Evolutionary conservation across 106 monocot genomes (phyloP), one percentile per base, ranked within the genome.

Genomic region (Allium cepa): DNA sequence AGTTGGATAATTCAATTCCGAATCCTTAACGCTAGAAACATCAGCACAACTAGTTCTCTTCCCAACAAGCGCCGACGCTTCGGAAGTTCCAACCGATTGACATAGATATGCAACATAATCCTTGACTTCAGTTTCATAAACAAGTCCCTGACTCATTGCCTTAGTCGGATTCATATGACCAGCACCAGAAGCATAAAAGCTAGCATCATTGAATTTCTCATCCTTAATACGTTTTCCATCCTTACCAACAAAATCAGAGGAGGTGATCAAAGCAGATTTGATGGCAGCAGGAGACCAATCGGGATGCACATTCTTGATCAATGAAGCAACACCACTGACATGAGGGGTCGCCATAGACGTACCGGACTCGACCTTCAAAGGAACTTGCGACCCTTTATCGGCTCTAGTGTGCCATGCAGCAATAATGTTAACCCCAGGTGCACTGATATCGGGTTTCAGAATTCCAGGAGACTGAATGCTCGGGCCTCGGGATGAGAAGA

Each of bases 401-500:
- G 58, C 28, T 6, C 5, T 8, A 2, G 10, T 58, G 36, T 18
- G 53, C 79, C 84, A 80, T 3, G 76, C 84, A 1, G 80, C 80
- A 11, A 84, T 60, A 17, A 80, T 62, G 70, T 84, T 80, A 10
- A 80, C 58, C 3, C 77, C 80, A 0, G 80, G 84, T 7, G 73
- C 80, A 11, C 52, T 50, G 28, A 80, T 47, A 53, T 84, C 84
- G 8, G 84, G 80, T 71, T 80, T 77, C 22, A 77, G 50, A 51
- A 80, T 74, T 11, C 62, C 56, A 4, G 62, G 60, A 47, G 16
- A 70, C 0, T 14, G 47, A 0, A 7, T 0, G 76, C 66, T 70
- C 3, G 84, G 84, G 0, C 84, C 84, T 0, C 84, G 36, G 8
- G 84, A 84, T 14, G 84, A 84, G 80, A 84, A 84, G 69, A 4